Percentiles rank a stretch among this genome's conserved stretches.
Evolutionary conservation across 2,329 filamentous ascomycete genomes (phyloP).

Genomic region (Trichoderma sp.): DNA sequence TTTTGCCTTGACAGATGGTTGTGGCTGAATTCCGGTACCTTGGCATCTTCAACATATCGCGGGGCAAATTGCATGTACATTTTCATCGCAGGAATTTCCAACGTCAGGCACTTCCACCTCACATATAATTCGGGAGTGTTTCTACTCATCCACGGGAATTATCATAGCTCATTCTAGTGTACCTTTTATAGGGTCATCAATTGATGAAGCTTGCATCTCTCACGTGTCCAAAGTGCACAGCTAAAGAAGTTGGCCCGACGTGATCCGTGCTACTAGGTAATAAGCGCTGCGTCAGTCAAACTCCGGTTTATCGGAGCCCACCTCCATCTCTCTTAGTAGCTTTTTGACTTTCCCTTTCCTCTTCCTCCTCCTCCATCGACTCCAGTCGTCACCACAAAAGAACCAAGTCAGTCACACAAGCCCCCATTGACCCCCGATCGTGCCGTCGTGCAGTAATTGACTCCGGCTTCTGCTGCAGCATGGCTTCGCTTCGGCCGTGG

Average conservation of each 20-base stretch:
- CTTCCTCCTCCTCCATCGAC: constrained; percentile 9
- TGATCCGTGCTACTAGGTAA: constrained; percentile 1
- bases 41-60: not conserved
- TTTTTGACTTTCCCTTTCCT: constrained; percentile 20
- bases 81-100: not conserved
- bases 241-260: not conserved
- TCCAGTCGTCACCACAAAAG: not conserved
- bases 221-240: not conserved
- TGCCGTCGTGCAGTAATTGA: not conserved
- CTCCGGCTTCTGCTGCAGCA: constrained; percentile 36
- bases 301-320: constrained; percentile 33
- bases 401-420: constrained; percentile 6
- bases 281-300: constrained; percentile 20
- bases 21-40: not conserved
- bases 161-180: not conserved
- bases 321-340: constrained; percentile 17
- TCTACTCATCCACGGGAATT: not conserved
- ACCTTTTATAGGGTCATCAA: not conserved
- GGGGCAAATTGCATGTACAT: too few species aligned
- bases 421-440: not conserved
- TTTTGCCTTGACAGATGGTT: too few species aligned
- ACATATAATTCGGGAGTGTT: not conserved
- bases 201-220: not conserved
- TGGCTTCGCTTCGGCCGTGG: constrained; percentile 51
- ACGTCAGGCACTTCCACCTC: not conserved